Evolutionary conservation across 345 rosid genomes (phyloP).

Genomic region (Carallia brachiata): DNA sequence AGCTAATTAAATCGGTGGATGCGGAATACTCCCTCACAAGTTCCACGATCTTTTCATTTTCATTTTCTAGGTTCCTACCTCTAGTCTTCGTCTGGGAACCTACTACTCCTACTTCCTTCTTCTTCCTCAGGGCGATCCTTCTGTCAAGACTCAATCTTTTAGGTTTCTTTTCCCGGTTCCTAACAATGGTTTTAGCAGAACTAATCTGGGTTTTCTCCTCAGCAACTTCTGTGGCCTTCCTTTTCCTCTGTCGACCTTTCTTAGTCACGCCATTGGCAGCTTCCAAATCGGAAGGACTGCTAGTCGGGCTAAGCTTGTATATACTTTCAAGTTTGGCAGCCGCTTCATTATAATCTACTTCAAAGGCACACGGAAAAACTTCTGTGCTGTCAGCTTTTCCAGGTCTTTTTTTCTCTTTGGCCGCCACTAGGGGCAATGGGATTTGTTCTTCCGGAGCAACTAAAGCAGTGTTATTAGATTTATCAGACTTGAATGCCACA

Average conservation of each 20-base stretch:
- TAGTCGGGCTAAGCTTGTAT: constrained; percentile 68
- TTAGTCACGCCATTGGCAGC: constrained; percentile 24
- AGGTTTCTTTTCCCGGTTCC: constrained; percentile 43
- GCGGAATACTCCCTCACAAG: constrained; percentile 71
- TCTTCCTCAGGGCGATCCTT: constrained; percentile 55
- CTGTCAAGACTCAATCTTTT: constrained; percentile 70
- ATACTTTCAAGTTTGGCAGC: constrained; percentile 85
- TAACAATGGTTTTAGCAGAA: constrained; percentile 36
- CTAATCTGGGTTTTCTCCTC: constrained; percentile 26
- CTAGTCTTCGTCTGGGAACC: constrained; percentile 23
- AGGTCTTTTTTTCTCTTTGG: constrained; percentile 41
- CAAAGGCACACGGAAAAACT: constrained; percentile 39
- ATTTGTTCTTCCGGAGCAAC: constrained; percentile 45
- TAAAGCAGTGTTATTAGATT: constrained; percentile 44
- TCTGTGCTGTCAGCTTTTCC: constrained; percentile 44
- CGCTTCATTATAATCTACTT: constrained; percentile 80
- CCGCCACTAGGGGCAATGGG: constrained; percentile 44
- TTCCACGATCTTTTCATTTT: constrained; percentile 63
- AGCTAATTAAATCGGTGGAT: constrained; percentile 65
- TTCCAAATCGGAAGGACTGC: constrained; percentile 35
- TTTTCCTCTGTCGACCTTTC: constrained; percentile 43
- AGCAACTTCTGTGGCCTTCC: constrained; percentile 36
- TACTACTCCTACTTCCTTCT: constrained; percentile 31
- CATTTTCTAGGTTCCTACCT: constrained; percentile 21
- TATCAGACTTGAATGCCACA: constrained; percentile 71